These are phyloP conservation scores for Barbarea vulgaris DNA, from an alignment of 345 rosid genomes.

Conservation along the genomic window DNA sequence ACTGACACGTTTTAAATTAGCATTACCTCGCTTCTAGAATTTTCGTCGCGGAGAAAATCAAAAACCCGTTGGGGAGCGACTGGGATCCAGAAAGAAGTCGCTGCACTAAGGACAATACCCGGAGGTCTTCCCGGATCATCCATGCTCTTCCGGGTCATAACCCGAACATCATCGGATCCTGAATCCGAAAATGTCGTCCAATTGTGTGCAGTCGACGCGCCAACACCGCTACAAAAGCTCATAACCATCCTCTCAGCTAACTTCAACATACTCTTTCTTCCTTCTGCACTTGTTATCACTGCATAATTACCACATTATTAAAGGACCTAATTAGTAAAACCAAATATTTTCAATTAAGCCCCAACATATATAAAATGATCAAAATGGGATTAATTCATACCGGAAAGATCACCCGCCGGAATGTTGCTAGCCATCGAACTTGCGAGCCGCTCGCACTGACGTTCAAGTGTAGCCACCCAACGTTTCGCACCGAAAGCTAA, in stretches of 20 bases:
- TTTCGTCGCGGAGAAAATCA: constrained; percentile 84
- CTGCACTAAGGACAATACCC: constrained; percentile 95
- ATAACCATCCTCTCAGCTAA: constrained; percentile 95
- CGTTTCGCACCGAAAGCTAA: constrained; percentile 93
- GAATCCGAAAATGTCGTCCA: constrained; percentile 91
- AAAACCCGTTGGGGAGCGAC: constrained; percentile 74
- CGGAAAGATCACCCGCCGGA: constrained; percentile 85
- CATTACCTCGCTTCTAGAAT: constrained; percentile 80
- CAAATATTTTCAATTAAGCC: background rate
- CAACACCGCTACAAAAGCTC: constrained; percentile 89
- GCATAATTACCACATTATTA: background rate
- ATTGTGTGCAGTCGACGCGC: constrained; percentile 91
- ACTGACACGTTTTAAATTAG: too few species aligned
- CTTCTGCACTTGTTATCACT: constrained; percentile 84
- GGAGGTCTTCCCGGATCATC: constrained; percentile 99
- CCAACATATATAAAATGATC: background rate
- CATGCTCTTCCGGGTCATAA: constrained; percentile 95
- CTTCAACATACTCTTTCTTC: constrained; percentile 95
- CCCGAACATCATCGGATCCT: constrained; percentile 86
- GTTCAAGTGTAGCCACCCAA: constrained; percentile 84
- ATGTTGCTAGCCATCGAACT: constrained; percentile 88
- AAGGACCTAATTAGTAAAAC: constrained; percentile 25
- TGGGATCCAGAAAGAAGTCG: constrained; percentile 95
- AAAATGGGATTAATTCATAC: constrained; percentile 24
- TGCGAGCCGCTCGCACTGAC: constrained; percentile 92